Conservation (phyloP, 1,139 yeast genomes). For the Candida sojae region DNA sequence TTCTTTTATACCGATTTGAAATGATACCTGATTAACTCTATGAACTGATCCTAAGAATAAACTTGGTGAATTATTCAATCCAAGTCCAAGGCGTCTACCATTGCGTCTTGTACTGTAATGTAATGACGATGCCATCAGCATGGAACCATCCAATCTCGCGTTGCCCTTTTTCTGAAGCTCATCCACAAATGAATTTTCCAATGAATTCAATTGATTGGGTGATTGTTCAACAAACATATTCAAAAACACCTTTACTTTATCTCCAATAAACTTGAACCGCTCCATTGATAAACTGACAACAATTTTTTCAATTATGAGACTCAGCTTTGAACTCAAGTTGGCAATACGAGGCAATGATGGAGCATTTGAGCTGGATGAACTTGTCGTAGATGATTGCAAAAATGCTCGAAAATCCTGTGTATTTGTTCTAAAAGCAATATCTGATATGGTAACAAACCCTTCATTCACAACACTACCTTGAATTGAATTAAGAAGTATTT, state of each 20-base stretch:
- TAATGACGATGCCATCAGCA: slow-evolving; percentile 7
- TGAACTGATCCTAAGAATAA: slow-evolving; percentile 1
- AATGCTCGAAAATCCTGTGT: slow-evolving; percentile 27
- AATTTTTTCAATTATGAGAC: slow-evolving; percentile 21
- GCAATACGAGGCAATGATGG: slow-evolving; percentile 23
- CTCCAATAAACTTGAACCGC: slow-evolving; percentile 15
- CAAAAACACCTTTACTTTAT: slow-evolving; percentile 15
- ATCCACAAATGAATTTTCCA: slow-evolving; percentile 17
- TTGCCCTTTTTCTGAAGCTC: slow-evolving; percentile 2
- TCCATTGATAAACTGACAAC: slow-evolving; percentile 16
- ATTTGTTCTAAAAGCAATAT: slow-evolving; percentile 20
- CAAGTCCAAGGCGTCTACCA: slow-evolving; percentile 12
- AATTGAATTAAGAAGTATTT: slow-evolving; percentile 22
- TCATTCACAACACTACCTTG: slow-evolving; percentile 9
- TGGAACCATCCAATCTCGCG: slow-evolving; percentile 8
- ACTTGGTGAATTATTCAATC: slow-evolving; percentile 5
- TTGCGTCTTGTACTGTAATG: slow-evolving; percentile 2
- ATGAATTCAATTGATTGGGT: slow-evolving; percentile 19
- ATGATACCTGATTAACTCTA: slow-evolving; percentile 17
- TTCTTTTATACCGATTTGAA: slow-evolving; percentile 24
- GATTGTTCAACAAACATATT: slow-evolving; percentile 21
- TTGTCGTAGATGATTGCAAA: slow-evolving; percentile 18
- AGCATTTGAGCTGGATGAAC: slow-evolving; percentile 8
- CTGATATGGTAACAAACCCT: slow-evolving; percentile 21
- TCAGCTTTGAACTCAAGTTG: slow-evolving; percentile 19